Base-by-base conservation (phyloP, 2,329 filamentous ascomycete genomes). In the Aspergillus vadensis region DNA sequence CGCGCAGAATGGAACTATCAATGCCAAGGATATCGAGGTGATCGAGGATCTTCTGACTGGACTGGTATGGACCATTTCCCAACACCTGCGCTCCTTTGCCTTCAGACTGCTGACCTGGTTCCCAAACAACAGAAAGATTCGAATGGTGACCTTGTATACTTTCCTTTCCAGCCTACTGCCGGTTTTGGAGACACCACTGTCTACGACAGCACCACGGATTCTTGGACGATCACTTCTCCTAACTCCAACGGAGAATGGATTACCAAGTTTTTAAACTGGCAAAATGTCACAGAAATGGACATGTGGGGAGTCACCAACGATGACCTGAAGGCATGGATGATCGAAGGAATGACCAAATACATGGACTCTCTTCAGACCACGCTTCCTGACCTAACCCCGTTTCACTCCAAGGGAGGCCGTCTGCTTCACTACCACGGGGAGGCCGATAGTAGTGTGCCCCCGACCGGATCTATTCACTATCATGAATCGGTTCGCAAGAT, bases 191-290 rank as follows among this genome's bases (percentile, higher is more conserved):
- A 51, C 27, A 51, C 48, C 2, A 51, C 48, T n/a, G 48, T 51
- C 23, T 51, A 32, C 12, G 48, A 51, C 25, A 51, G 48, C 25
- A 32, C 21, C 15, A 51, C 48, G 23, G 48, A 51, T 17, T 51
- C 48, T 12, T 51, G 48, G 48, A 51, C 48, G 10, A 51, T 51
- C 48, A 51, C 48, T 2, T 32, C 23, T 10, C 48, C 48, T 4
- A 32, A 36, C 48, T 51, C 48, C 12, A 51, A 51, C 48, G 48
- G 48, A 8, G 48, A 51, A 19, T 51, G 48, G 48, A n/a, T 51
- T n/a, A 51, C 48, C 25, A 51, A 51, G 27, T 51, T 51, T n/a
- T n/a, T 51, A 5, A n/a, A 51, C 27, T 51, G 48, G 48, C 48
- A 51, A 1, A 51, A 51, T 9, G 27, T 51, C 14, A 51, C 23